Percentiles rank a stretch among this genome's conserved stretches.
These are phyloP conservation scores for Turritis glabra DNA, from an alignment of 345 rosid species.

Conservation along the genomic window DNA sequence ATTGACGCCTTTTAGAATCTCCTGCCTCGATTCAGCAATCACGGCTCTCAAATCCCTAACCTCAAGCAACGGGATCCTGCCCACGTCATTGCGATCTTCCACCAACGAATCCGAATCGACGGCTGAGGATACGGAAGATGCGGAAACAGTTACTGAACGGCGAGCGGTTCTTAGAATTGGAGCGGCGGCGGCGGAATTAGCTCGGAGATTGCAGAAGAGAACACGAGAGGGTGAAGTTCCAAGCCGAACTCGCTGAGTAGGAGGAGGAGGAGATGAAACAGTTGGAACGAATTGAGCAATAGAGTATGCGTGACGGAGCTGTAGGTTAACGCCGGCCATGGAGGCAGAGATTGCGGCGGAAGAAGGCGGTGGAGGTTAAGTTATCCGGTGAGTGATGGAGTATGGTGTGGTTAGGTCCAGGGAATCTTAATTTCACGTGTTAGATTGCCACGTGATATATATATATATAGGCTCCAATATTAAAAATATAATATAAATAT, in stretches of 20 bases:
- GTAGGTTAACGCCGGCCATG: conserved; percentile 38
- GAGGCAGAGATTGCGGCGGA: conserved; percentile 31
- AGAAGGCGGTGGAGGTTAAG: conserved; percentile 24
- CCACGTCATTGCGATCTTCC: conserved; percentile 28
- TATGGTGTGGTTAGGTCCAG: conserved; percentile 14
- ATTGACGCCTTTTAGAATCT: conserved; percentile 83
- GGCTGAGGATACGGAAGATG: conserved; percentile 26
- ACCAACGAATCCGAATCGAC: conserved; percentile 39
- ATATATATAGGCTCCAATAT: neutral
- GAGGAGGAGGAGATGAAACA: conserved; percentile 20
- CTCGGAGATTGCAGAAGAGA: conserved; percentile 31
- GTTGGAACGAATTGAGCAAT: conserved; percentile 23
- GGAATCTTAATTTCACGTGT: conserved; percentile 23
- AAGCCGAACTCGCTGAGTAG: conserved; percentile 21
- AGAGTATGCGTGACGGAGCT: conserved; percentile 35
- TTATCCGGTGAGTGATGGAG: conserved; percentile 34
- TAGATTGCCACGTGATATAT: conserved; percentile 15
- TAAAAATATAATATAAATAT: neutral
- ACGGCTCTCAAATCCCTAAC: conserved; percentile 81
- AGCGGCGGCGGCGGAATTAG: conserved; percentile 19
- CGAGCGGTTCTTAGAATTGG: conserved; percentile 13
- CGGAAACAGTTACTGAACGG: neutral
- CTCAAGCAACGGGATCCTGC: conserved; percentile 66
- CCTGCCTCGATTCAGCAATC: conserved; percentile 73
- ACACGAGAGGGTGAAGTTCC: conserved; percentile 30